phyloP scores from a whole-genome alignment of 176 grass and related monocot genomes.

The Olyra latifolia region DNA sequence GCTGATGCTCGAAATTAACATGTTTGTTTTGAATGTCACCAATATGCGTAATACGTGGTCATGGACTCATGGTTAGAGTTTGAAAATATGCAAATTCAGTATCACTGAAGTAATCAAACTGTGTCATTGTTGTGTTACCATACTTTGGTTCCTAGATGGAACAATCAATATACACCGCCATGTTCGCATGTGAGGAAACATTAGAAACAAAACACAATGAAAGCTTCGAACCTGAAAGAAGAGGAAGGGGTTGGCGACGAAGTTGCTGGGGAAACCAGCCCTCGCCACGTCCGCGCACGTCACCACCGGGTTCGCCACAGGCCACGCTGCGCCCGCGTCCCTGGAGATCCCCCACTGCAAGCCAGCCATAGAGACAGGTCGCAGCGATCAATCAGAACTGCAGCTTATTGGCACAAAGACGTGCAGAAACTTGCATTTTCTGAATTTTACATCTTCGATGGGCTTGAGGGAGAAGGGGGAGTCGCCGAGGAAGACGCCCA shows the following conservation, averaged over 20 bases:
- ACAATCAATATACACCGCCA: no score
- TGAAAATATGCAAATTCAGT: not conserved
- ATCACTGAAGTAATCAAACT: not conserved
- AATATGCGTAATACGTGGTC: no score
- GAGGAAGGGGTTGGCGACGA: conserved; percentile 88
- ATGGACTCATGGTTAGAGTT: no score
- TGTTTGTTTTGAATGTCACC: no score
- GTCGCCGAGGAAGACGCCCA: conserved; percentile 69
- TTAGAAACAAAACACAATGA: not conserved
- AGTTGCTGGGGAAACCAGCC: conserved; percentile 65
- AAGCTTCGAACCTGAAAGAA: conserved; percentile 66
- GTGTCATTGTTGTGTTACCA: not conserved
- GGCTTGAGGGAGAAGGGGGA: conserved; percentile 71
- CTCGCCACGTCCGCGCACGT: conserved; percentile 64
- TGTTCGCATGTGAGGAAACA: no score
- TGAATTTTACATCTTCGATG: conserved; percentile 56
- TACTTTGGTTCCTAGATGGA: not conserved
- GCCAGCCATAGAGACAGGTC: not conserved
- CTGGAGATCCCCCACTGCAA: conserved; percentile 61
- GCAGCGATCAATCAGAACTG: not conserved
- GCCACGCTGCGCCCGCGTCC: conserved; percentile 64
- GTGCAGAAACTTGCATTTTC: not conserved
- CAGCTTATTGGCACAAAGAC: not conserved
- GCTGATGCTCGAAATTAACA: no score
- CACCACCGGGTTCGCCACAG: conserved; percentile 75